These are phyloP conservation scores for Citrus maxima DNA, from an alignment of 345 rosid species.

Conservation along the genomic window DNA sequence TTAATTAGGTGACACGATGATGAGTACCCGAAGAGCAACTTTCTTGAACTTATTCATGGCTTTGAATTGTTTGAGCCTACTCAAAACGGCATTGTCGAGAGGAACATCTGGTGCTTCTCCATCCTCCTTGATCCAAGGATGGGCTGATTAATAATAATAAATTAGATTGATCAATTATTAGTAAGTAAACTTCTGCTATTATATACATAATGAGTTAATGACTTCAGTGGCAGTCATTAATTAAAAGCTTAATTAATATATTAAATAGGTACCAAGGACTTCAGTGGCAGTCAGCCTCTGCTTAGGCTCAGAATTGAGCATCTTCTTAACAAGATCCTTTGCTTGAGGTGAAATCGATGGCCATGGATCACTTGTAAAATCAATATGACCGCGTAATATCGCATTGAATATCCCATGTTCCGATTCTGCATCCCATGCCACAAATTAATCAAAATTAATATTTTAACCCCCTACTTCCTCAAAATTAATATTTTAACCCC, in stretches of 20 bases:
- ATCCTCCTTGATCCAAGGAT: slow-evolving; percentile 71
- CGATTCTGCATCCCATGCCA: slow-evolving; percentile 48
- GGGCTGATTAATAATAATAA: slow-evolving; percentile 24
- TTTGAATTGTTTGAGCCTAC: slow-evolving; percentile 63
- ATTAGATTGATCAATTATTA: neutral
- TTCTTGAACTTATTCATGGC: slow-evolving; percentile 70
- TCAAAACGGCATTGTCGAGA: slow-evolving; percentile 58
- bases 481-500: too few relatives aligned
- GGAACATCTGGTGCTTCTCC: slow-evolving; percentile 76
- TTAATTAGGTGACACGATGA: neutral
- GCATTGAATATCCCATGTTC: slow-evolving; percentile 95
- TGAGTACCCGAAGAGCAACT: slow-evolving; percentile 64
- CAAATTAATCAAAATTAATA: too few relatives aligned
- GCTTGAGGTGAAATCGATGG: slow-evolving; percentile 84
- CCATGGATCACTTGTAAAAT: slow-evolving; percentile 92
- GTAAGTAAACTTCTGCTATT: neutral
- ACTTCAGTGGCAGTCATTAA: too few relatives aligned
- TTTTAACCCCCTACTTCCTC: too few relatives aligned
- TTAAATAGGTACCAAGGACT: slow-evolving; percentile 62
- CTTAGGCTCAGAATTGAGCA: slow-evolving; percentile 89
- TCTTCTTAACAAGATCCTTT: slow-evolving; percentile 87
- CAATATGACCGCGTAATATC: slow-evolving; percentile 70
- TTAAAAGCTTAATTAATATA: too few relatives aligned
- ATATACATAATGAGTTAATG: too few relatives aligned
- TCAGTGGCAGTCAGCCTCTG: slow-evolving; percentile 82